phyloP scores from a whole-genome alignment of 805 yeast genomes.

The Cyberlindnera euphorbiiphila region DNA sequence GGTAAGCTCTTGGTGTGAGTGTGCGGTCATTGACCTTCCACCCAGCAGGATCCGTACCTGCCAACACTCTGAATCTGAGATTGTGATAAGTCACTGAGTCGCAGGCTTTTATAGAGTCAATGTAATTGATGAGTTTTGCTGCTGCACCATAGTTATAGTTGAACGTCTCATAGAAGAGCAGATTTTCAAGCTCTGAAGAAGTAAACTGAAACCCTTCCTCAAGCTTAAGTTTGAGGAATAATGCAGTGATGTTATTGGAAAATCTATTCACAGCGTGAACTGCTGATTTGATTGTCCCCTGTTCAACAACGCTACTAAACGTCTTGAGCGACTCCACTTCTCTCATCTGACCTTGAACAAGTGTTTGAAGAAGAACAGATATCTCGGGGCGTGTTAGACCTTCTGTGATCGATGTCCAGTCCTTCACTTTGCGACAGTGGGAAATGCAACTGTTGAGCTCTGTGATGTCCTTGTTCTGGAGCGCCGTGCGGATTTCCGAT shows the following conservation, averaged over 20 bases:
- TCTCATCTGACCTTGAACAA: conserved; percentile 5
- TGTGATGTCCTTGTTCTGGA: conserved; percentile 4
- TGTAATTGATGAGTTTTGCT: conserved; percentile 7
- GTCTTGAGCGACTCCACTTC: background rate
- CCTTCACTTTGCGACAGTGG: background rate
- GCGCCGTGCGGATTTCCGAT: conserved; percentile 2
- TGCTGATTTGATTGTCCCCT: conserved; percentile 1
- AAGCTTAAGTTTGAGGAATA: conserved; percentile 4
- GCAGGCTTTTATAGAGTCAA: conserved; percentile 3
- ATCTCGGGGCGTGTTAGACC: conserved; percentile 14
- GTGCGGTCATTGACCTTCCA: conserved; percentile 13
- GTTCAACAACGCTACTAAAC: conserved; percentile 6
- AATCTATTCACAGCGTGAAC: background rate
- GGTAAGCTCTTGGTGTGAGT: conserved; percentile 9
- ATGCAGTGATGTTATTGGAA: conserved; percentile 1
- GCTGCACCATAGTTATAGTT: conserved; percentile 11
- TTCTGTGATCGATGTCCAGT: conserved; percentile 5
- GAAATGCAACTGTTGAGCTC: conserved; percentile 1
- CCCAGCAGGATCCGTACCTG: conserved; percentile 16
- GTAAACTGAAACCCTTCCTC: conserved; percentile 8
- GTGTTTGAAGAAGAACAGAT: conserved; percentile 9
- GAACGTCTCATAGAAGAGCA: conserved; percentile 3
- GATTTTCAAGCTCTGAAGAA: conserved; percentile 7
- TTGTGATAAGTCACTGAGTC: conserved; percentile 17
- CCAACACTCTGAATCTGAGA: conserved; percentile 16